Evolutionary conservation across 2,329 filamentous ascomycete species (phyloP), one percentile per base, ranked within the genome.

Genomic region (Chaetomium sp.): DNA sequence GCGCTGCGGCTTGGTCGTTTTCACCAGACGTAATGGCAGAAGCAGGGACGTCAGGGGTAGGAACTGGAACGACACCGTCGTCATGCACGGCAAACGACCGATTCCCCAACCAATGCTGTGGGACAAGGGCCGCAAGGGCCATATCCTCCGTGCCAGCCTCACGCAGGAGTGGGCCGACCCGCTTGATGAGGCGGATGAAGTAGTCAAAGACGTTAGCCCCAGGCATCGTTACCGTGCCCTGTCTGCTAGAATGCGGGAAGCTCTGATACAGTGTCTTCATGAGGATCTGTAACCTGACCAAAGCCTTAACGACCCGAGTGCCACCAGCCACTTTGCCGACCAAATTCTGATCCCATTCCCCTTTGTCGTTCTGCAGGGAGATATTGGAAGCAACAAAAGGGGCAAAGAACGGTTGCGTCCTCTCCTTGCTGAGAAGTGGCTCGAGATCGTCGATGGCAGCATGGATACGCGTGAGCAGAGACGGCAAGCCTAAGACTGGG

Each of bases 101-200:
- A 41, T 58, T 57, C n/a, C 49, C 52, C 4, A 74, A 74, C 85
- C 86, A 88, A 56, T 84, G 76, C 40, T 84, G 79, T 1, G 92
- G 90, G 49, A 96, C 86, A 52, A 81, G 78, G 50, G 82, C 85
- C 61, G 87, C 81, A 45, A 96, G 76, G 0, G 86, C 75, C 38
- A 91, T 87, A 61, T 95, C 88, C 70, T 99, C 92, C 70, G 86
- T 86, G n/a, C 95, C 79, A 57, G 90, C 88, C 52, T 86, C 86
- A 43, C 88, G 82, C 61, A 96, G 80, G 12, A 99, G 74, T 32
- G 85, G 84, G 3, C 90, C 91, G 37, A 97, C 79, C 33, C 84
- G 84, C 59, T 83, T 80, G 32, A 95, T 79, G 40, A 96, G 74
- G n/a, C 77, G 72, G 45, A 83, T 76, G 67, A 95, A 95, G 68